Conservation (phyloP, 2,329 filamentous ascomycete genomes). For the Pyrenophora seminiperda region DNA sequence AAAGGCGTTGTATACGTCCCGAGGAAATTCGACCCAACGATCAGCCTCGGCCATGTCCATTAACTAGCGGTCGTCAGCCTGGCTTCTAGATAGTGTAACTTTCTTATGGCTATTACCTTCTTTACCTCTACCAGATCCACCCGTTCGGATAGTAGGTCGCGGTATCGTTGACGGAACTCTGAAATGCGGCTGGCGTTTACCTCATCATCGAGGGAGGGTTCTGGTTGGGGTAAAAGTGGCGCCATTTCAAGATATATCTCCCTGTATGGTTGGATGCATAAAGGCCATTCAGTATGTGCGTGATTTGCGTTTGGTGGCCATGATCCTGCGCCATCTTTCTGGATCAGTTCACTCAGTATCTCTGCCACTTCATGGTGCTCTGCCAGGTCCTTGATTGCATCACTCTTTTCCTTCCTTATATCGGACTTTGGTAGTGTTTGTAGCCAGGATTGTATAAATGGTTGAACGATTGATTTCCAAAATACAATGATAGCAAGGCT, state of each 20-base stretch:
- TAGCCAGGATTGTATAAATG: background rate
- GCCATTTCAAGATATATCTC: slow-evolving; percentile 9
- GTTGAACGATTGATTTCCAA: background rate
- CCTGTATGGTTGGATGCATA: background rate
- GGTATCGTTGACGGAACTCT: background rate
- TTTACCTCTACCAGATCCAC: background rate
- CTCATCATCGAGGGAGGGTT: slow-evolving; percentile 4
- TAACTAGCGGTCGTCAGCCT: background rate
- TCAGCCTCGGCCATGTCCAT: background rate
- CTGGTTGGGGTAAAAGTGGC: slow-evolving; percentile 1
- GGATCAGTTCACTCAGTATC: background rate
- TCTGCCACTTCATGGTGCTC: background rate
- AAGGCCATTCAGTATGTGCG: slow-evolving; percentile 1
- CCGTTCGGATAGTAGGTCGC: background rate
- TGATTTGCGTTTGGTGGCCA: slow-evolving; percentile 10
- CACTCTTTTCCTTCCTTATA: background rate
- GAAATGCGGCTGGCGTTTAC: background rate
- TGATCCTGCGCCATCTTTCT: slow-evolving; percentile 3
- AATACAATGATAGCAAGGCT: no score
- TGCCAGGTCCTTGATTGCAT: background rate
- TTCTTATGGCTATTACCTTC: background rate
- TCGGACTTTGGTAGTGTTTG: background rate
- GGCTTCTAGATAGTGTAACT: background rate
- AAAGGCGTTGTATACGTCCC: slow-evolving; percentile 4
- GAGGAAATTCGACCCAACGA: background rate